phyloP scores from a whole-genome alignment of 2,329 filamentous ascomycete genomes.

The Penicillium sp. region DNA sequence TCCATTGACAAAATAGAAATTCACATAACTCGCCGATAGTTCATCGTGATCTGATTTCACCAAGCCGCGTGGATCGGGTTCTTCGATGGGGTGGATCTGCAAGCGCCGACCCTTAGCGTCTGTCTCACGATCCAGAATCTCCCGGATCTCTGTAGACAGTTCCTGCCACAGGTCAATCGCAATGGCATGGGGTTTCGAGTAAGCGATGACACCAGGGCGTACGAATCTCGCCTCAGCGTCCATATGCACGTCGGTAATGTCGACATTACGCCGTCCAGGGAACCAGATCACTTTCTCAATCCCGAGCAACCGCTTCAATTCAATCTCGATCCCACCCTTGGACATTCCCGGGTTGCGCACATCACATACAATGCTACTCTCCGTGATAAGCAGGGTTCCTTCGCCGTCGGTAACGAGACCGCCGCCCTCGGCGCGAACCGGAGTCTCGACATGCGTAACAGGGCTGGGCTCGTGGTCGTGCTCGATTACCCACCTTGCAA shows the following conservation, averaged over 20 bases:
- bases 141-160: slow-evolving; percentile 17
- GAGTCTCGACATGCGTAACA: slow-evolving; percentile 13
- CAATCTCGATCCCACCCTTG: slow-evolving; percentile 20
- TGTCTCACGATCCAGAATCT: slow-evolving; percentile 13
- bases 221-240: slow-evolving; percentile 28
- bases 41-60: slow-evolving; percentile 13
- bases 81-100: slow-evolving; percentile 21
- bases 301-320: slow-evolving; percentile 22
- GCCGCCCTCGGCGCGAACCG: slow-evolving; percentile 26
- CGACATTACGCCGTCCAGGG: slow-evolving; percentile 21
- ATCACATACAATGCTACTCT: slow-evolving; percentile 28
- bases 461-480: slow-evolving; percentile 10
- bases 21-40: slow-evolving; percentile 25
- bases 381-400: slow-evolving; percentile 28
- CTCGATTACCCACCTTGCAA: slow-evolving; percentile 16
- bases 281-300: slow-evolving; percentile 30
- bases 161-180: slow-evolving; percentile 15
- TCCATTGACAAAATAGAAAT: slow-evolving; percentile 30
- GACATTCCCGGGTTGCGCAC: slow-evolving; percentile 23
- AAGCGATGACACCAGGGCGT: slow-evolving; percentile 22
- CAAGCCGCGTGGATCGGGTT: slow-evolving; percentile 17
- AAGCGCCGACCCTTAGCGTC: slow-evolving; percentile 25
- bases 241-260: slow-evolving; percentile 30
- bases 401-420: slow-evolving; percentile 28
- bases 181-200: slow-evolving; percentile 16